Conservation (phyloP, 345 rosid genomes). For the Bruguiera parviflora region DNA sequence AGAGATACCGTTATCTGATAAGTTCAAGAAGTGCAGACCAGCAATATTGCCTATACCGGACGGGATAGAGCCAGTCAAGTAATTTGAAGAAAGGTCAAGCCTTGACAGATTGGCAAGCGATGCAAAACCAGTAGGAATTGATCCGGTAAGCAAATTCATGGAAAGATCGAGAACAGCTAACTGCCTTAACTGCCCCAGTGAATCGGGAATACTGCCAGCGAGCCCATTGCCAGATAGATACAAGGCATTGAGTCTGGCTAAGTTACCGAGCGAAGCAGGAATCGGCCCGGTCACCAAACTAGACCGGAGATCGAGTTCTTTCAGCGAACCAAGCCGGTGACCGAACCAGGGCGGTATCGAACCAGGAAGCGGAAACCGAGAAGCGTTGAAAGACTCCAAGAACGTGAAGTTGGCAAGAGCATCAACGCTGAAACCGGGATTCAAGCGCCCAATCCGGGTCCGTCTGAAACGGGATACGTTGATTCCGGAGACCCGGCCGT, state of each 20-base stretch:
- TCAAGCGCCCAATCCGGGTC: slow-evolving; percentile 19
- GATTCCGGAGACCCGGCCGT: slow-evolving; percentile 26
- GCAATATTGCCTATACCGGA: slow-evolving; percentile 12
- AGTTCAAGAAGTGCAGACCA: slow-evolving; percentile 13
- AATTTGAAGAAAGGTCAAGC: slow-evolving; percentile 28
- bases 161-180: slow-evolving; percentile 25
- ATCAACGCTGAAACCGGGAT: slow-evolving; percentile 23
- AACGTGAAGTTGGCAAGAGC: slow-evolving; percentile 21
- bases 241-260: slow-evolving; percentile 15
- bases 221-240: slow-evolving; percentile 21
- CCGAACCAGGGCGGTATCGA: slow-evolving; percentile 29
- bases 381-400: slow-evolving; percentile 28
- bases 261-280: slow-evolving; percentile 26
- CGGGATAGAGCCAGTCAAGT: slow-evolving; percentile 25
- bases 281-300: slow-evolving; percentile 22
- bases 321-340: slow-evolving; percentile 11
- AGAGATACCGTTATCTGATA: slow-evolving; percentile 23
- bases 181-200: slow-evolving; percentile 12
- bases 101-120: slow-evolving; percentile 20
- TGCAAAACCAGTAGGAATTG: slow-evolving; percentile 13
- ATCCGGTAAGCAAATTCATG: slow-evolving; percentile 23
- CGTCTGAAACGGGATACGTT: slow-evolving; percentile 25
- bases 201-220: slow-evolving; percentile 19
- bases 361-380: slow-evolving; percentile 27
- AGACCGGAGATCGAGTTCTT: slow-evolving; percentile 28